Evolutionary conservation across 2,329 filamentous ascomycete species (phyloP).

Genomic region (Epichloe sp.): DNA sequence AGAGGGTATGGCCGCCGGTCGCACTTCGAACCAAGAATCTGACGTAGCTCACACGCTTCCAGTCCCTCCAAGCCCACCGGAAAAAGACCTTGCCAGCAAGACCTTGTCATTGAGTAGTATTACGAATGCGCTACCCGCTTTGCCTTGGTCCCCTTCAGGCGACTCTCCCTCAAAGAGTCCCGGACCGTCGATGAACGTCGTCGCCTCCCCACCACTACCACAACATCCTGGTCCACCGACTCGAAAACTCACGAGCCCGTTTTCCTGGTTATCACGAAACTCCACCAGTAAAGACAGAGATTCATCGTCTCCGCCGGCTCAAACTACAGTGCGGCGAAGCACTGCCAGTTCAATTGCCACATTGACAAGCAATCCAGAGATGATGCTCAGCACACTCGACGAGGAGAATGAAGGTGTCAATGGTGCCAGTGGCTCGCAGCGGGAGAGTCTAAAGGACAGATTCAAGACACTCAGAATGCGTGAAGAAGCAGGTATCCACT

Average conservation of each 20-base stretch:
- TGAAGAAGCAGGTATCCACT: constrained; percentile 51
- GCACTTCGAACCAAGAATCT: neutral
- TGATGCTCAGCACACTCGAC: constrained; percentile 64
- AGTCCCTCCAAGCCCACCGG: constrained; percentile 21
- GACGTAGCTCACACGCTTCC: constrained; percentile 9
- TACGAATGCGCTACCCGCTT: constrained; percentile 56
- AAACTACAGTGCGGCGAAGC: constrained; percentile 43
- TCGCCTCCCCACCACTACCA: constrained; percentile 17
- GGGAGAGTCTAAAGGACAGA: constrained; percentile 58
- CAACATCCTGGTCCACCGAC: constrained; percentile 23
- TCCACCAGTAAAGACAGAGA: constrained; percentile 45
- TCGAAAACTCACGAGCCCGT: constrained; percentile 76
- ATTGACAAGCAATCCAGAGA: constrained; percentile 66
- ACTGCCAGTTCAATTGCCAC: constrained; percentile 72
- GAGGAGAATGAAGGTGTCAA: constrained; percentile 47
- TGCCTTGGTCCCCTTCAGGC: constrained; percentile 56
- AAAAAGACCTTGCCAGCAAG: constrained; percentile 33
- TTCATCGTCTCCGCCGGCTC: constrained; percentile 39
- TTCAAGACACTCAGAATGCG: constrained; percentile 67
- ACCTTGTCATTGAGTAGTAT: constrained; percentile 56
- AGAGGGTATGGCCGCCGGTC: constrained; percentile 17
- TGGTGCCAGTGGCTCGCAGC: constrained; percentile 32
- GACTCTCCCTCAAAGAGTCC: constrained; percentile 34
- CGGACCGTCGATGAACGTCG: constrained; percentile 19
- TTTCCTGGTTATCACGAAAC: constrained; percentile 68